Evolutionary conservation across 2,329 filamentous ascomycete species (phyloP), one percentile per base, ranked within the genome.

Genomic region (Sporothrix luriei): DNA sequence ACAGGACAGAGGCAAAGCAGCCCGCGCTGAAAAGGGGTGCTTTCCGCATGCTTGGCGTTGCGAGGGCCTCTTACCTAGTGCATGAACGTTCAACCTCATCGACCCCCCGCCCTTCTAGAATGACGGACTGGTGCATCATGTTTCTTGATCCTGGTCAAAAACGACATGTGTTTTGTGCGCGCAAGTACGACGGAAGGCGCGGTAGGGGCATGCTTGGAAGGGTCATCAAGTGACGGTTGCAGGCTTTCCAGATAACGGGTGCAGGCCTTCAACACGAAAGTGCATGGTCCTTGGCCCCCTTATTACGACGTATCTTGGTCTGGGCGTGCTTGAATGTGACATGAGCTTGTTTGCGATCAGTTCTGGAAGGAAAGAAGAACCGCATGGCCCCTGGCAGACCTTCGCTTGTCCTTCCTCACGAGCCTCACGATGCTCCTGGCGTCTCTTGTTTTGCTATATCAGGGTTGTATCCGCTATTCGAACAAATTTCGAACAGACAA

Each of bases 111-210:
- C 46, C 33, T 66, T 66, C 64, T 66, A 33, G n/a, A 55, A 66
- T 54, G 49, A 66, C 64, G 48, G 52, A 66, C 49, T 43, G 43
- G 29, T 57, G 65, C 65, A 67, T 67, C 65, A 46, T 49, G 64
- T 54, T 66, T 49, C 62, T 33, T 24, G 21, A 38, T 19, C 62
- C 62, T 66, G 26, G 49, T 26, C 26, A 33, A 64, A 16, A n/a
- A 49, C 24, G 21, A 24, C 33, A 24, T 40, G 21, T 24, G 16
- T 33, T 21, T 40, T 40, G 19, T 40, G 9, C 29, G 33, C 3
- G 19, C 14, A 40, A 43, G 55, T 43, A 43, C 38, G 33, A 43
- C 43, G n/a, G n/a, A n/a, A n/a, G n/a, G n/a, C n/a, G 7, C 33
- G 55, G 43, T 61, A n/a, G 19, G 55, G 33, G 55, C 19, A 59